Evolutionary conservation across 2,329 filamentous ascomycete genomes (phyloP).

Genomic region (Pseudogymnoascus sp.): DNA sequence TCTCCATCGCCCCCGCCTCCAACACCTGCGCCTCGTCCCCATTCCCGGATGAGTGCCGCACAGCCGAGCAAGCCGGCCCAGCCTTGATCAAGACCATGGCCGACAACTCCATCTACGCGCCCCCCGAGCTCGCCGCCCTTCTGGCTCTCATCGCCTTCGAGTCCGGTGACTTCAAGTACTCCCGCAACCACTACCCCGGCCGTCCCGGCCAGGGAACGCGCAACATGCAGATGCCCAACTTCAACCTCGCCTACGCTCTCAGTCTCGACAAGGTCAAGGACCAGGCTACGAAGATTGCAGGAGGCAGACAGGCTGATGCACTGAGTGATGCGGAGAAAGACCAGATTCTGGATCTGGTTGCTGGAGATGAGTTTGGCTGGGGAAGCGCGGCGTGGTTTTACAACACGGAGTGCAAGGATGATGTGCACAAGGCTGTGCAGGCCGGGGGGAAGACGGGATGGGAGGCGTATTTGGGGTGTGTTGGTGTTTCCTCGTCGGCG

Average conservation of each 20-base stretch:
- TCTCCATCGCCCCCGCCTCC: slow-evolving; percentile 41
- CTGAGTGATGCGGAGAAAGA: slow-evolving; percentile 32
- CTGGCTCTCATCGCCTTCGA: slow-evolving; percentile 55
- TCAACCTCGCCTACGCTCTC: slow-evolving; percentile 46
- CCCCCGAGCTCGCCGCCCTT: slow-evolving; percentile 50
- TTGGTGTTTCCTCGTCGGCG: slow-evolving; percentile 40
- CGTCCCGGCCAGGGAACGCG: slow-evolving; percentile 53
- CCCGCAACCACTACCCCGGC: slow-evolving; percentile 48
- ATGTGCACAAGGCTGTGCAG: slow-evolving; percentile 36
- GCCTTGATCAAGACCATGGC: slow-evolving; percentile 44
- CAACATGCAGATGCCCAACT: slow-evolving; percentile 54
- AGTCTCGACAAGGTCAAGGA: slow-evolving; percentile 31
- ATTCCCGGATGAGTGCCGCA: slow-evolving; percentile 43
- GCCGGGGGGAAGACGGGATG: slow-evolving; percentile 40
- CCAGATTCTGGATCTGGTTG: slow-evolving; percentile 42
- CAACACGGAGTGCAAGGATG: slow-evolving; percentile 41
- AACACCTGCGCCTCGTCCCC: slow-evolving; percentile 36
- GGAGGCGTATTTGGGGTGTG: slow-evolving; percentile 45
- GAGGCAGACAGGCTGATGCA: slow-evolving; percentile 16
- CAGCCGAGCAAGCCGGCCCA: slow-evolving; percentile 41
- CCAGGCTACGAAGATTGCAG: slow-evolving; percentile 30
- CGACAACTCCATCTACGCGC: slow-evolving; percentile 42
- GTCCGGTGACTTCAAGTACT: slow-evolving; percentile 52
- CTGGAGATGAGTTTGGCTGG: slow-evolving; percentile 44
- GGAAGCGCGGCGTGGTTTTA: slow-evolving; percentile 55